Conservation (phyloP, 495 filamentous ascomycete species). For the Chaetomidium leptoderma region DNA sequence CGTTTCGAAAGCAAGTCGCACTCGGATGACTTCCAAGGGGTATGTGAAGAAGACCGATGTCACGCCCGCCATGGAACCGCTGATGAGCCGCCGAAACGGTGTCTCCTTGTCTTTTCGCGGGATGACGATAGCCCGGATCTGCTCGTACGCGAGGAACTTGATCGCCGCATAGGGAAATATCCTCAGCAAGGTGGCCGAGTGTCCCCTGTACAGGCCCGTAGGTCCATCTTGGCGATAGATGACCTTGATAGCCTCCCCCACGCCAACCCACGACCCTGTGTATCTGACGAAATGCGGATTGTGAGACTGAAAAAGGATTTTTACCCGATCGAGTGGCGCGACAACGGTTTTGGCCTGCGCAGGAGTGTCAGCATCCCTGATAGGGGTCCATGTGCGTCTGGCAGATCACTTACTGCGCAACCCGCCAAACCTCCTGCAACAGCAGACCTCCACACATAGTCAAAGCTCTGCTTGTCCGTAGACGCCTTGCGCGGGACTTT, state of each 20-base stretch:
- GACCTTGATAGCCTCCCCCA: slow-evolving; percentile 69
- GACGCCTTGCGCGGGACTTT: slow-evolving; percentile 32
- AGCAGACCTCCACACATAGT: slow-evolving; percentile 77
- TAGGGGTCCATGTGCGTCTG: background rate
- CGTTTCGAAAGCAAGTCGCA: slow-evolving; percentile 92
- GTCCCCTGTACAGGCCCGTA: slow-evolving; percentile 79
- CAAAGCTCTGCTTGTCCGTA: slow-evolving; percentile 63
- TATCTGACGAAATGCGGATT: slow-evolving; percentile 94
- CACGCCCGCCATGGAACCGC: slow-evolving; percentile 77
- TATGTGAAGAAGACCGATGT: slow-evolving; percentile 94
- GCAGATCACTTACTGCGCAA: slow-evolving; percentile 60
- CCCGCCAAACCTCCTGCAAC: slow-evolving; percentile 85
- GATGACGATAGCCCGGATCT: slow-evolving; percentile 77
- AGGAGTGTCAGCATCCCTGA: background rate
- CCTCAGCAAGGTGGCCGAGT: slow-evolving; percentile 87
- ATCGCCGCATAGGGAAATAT: slow-evolving; percentile 97
- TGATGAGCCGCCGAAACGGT: slow-evolving; percentile 66
- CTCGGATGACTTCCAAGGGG: slow-evolving; percentile 84
- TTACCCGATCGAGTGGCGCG: slow-evolving; percentile 92
- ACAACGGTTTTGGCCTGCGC: slow-evolving; percentile 88
- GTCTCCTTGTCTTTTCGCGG: slow-evolving; percentile 69
- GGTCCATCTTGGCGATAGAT: slow-evolving; percentile 74
- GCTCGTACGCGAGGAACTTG: slow-evolving; percentile 97
- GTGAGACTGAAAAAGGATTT: slow-evolving; percentile 95
- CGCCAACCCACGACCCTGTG: slow-evolving; percentile 77